Conservation (phyloP, 1,284 basidiomycete genomes). For the Ceratobasidium sp. region DNA sequence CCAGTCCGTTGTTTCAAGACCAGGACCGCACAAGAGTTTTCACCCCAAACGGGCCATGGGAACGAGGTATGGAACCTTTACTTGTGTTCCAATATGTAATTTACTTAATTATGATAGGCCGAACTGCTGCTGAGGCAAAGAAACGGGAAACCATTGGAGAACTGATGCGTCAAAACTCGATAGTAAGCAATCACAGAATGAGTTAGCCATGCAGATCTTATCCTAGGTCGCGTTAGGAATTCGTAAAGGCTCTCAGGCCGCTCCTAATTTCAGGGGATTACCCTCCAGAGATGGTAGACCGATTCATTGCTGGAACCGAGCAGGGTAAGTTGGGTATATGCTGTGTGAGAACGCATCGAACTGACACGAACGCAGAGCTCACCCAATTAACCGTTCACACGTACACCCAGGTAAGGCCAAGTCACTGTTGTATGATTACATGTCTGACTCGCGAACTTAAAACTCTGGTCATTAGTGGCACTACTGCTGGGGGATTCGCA, state of each 20-base stretch:
- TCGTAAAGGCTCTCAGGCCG: conserved; percentile 38
- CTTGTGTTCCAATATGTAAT: too few relatives aligned
- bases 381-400: conserved; percentile 7
- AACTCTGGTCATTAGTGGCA: too few relatives aligned
- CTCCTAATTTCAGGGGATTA: conserved; percentile 19
- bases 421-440: too few relatives aligned
- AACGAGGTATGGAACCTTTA: conserved; percentile 30
- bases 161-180: conserved; percentile 42
- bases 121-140: conserved; percentile 32
- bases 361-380: conserved; percentile 5
- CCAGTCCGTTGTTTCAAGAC: conserved; percentile 38
- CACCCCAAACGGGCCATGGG: conserved; percentile 43
- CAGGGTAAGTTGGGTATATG: not conserved
- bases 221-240: conserved; percentile 4
- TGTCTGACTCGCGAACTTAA: too few relatives aligned
- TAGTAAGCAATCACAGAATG: not conserved
- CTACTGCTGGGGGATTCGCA: too few relatives aligned
- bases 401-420: conserved; percentile 31
- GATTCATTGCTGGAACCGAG: conserved; percentile 36
- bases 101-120: conserved; percentile 22
- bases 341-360: not conserved
- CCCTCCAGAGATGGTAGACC: conserved; percentile 22
- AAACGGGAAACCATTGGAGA: conserved; percentile 39
- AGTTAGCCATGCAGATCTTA: not conserved
- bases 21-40: conserved; percentile 39